phyloP scores from a whole-genome alignment of 176 grass and related monocot genomes.

The Zoysia japonica region DNA sequence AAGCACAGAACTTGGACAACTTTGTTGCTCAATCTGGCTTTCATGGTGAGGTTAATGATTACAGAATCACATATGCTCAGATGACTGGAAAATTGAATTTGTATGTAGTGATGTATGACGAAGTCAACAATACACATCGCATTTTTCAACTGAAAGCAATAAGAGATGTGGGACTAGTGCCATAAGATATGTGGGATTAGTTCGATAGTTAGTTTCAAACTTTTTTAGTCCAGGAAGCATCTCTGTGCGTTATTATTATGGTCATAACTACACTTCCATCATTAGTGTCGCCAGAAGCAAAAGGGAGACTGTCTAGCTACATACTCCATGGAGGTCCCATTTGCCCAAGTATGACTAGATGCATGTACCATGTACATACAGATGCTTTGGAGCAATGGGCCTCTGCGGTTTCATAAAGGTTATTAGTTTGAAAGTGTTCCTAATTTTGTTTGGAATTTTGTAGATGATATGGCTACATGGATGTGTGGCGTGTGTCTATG shows the following conservation, averaged over 20 bases:
- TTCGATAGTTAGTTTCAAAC: background rate
- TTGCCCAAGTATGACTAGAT: slow-evolving; percentile 5
- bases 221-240: background rate
- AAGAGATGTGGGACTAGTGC: background rate
- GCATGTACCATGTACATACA: background rate
- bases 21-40: slow-evolving; percentile 5
- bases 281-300: slow-evolving; percentile 14
- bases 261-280: background rate
- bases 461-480: background rate
- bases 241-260: background rate
- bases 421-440: background rate
- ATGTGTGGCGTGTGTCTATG: background rate
- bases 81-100: background rate
- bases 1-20: background rate
- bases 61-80: background rate
- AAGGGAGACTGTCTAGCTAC: background rate
- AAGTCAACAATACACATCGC: background rate
- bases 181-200: background rate
- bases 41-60: background rate
- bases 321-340: slow-evolving; percentile 4
- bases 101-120: background rate
- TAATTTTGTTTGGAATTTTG: background rate
- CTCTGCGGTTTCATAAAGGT: background rate
- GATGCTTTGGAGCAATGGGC: background rate
- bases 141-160: background rate